A percentile compares a stretch with the other conserved stretches of the same genome.
These are phyloP conservation scores for Mycena belliarum DNA, from an alignment of 768 basidiomycete genomes.

Conservation along the genomic window DNA sequence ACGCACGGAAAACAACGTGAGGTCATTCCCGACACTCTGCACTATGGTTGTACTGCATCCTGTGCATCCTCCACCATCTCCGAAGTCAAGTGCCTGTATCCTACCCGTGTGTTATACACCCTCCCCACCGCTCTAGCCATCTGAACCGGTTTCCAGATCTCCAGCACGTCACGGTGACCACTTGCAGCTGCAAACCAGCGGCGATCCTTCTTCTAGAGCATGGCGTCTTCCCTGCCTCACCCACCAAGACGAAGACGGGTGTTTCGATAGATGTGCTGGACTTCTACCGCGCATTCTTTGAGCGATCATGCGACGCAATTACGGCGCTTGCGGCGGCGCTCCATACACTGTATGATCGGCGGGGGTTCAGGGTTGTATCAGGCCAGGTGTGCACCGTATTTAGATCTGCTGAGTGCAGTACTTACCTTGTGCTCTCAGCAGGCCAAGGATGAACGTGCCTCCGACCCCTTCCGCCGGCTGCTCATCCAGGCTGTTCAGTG, in stretches of 20 bases:
- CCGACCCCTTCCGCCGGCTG: no score
- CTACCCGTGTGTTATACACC: no score
- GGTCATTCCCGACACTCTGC: no score
- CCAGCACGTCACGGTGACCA: not conserved
- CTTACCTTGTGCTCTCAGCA: not conserved
- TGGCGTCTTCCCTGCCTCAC: constrained; percentile 23
- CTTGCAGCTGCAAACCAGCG: constrained; percentile 13
- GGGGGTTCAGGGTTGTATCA: constrained; percentile 26
- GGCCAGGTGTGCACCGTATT: constrained; percentile 18
- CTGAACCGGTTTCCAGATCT: constrained; percentile 1
- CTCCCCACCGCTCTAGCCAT: no score
- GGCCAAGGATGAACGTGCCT: constrained; percentile 28
- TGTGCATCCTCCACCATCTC: no score
- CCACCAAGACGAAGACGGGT: constrained; percentile 11
- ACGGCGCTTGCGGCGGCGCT: constrained; percentile 25
- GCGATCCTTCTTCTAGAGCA: constrained; percentile 8
- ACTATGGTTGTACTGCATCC: no score
- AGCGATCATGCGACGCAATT: constrained; percentile 38
- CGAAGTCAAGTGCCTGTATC: no score
- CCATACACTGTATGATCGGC: constrained; percentile 29
- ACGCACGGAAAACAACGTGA: no score
- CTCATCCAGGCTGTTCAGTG: no score
- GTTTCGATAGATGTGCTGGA: constrained; percentile 21
- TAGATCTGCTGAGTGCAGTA: no score
- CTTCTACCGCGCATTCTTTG: constrained; percentile 31